Evolutionary conservation across 352 stramenopile genomes (phyloP).

Genomic region (Phytopythium cucurbitacearum): DNA sequence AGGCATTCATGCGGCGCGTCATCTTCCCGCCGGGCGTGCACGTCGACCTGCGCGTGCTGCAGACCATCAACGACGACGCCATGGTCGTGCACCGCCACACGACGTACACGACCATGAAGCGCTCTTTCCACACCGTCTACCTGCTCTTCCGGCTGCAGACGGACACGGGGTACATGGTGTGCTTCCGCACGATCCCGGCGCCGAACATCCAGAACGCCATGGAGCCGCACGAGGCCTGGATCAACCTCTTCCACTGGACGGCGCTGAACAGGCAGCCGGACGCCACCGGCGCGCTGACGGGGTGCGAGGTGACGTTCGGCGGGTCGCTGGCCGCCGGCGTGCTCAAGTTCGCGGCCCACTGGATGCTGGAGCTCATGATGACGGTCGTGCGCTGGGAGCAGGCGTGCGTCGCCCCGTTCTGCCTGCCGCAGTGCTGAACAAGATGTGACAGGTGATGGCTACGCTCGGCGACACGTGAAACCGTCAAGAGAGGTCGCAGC

Average conservation of each 20-base stretch:
- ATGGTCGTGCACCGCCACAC: slow-evolving; percentile 55
- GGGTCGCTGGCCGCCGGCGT: slow-evolving; percentile 46
- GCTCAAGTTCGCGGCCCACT: slow-evolving; percentile 63
- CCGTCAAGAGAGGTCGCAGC: no score
- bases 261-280: slow-evolving; percentile 25
- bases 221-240: slow-evolving; percentile 46
- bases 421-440: slow-evolving; percentile 24
- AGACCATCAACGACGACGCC: slow-evolving; percentile 46
- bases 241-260: slow-evolving; percentile 67
- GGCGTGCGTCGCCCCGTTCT: slow-evolving; percentile 44
- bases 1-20: slow-evolving; percentile 43
- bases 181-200: slow-evolving; percentile 59
- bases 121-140: slow-evolving; percentile 67
- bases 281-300: slow-evolving; percentile 13
- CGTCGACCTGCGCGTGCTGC: slow-evolving; percentile 39
- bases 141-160: slow-evolving; percentile 61
- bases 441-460: no score
- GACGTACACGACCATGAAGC: slow-evolving; percentile 38
- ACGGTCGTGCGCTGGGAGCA: slow-evolving; percentile 68
- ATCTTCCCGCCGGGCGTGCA: slow-evolving; percentile 44
- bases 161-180: slow-evolving; percentile 47
- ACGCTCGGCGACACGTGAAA: no score
- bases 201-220: slow-evolving; percentile 41
- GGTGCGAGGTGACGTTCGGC: slow-evolving; percentile 43
- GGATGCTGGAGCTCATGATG: slow-evolving; percentile 79